Conservation (phyloP, 805 yeast genomes). For the Ogataea salicorniae region DNA sequence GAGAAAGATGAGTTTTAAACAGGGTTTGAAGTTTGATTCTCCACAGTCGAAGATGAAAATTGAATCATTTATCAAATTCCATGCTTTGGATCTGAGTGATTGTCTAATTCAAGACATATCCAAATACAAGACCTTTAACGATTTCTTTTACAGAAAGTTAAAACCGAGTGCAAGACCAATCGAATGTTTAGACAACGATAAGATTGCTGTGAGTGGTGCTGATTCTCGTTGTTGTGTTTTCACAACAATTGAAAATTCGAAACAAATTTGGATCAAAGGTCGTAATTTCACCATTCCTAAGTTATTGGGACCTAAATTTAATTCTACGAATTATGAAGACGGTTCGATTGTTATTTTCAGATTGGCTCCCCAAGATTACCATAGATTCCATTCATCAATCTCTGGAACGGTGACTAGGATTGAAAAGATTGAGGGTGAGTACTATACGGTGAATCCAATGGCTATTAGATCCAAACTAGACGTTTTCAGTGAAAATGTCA, state of each 20-base stretch:
- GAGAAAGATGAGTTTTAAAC: conserved; percentile 63
- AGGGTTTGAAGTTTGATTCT: conserved; percentile 78
- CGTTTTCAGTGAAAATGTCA: conserved; percentile 87
- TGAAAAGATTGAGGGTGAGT: conserved; percentile 74
- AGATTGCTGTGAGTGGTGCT: conserved; percentile 69
- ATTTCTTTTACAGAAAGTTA: conserved; percentile 78
- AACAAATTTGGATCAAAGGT: conserved; percentile 87
- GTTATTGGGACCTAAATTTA: conserved; percentile 30
- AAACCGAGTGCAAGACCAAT: conserved; percentile 65
- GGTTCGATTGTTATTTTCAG: conserved; percentile 77
- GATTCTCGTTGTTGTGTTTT: conserved; percentile 83
- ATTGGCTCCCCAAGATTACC: conserved; percentile 96
- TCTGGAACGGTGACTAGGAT: conserved; percentile 67
- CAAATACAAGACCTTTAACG: conserved; percentile 69
- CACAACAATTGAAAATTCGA: conserved; percentile 52
- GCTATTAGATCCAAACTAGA: conserved; percentile 84
- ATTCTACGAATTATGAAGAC: conserved; percentile 40
- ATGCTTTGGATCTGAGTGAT: conserved; percentile 70
- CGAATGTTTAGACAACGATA: conserved; percentile 49
- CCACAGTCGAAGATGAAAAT: conserved; percentile 65
- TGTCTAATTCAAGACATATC: conserved; percentile 46
- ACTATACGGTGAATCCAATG: conserved; percentile 97
- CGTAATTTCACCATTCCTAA: conserved; percentile 62
- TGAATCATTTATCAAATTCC: conserved; percentile 73
- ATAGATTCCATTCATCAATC: conserved; percentile 87